A percentile compares a stretch with the other conserved stretches of the same genome.
Evolutionary conservation across 495 filamentous ascomycete genomes (phyloP).

Genomic region (Lophium mytilinum): DNA sequence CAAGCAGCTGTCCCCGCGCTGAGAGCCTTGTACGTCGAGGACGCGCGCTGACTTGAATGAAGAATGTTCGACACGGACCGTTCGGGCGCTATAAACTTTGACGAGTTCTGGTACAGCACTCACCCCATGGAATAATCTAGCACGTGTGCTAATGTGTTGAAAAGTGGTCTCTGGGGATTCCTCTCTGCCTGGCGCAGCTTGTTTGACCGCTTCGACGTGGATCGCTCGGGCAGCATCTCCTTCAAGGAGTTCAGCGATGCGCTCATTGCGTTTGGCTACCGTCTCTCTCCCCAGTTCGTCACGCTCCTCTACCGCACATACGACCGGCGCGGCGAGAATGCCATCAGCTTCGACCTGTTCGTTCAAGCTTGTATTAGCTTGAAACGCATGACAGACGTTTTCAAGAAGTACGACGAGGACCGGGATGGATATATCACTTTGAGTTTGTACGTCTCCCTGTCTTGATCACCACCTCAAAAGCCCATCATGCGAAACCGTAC

Average conservation of each 20-base stretch:
- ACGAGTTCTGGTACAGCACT: constrained; percentile 68
- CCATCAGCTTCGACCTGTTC: constrained; percentile 91
- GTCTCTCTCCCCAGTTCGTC: constrained; percentile 75
- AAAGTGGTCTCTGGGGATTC: constrained; percentile 75
- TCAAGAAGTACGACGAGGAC: constrained; percentile 97
- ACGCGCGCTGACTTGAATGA: background rate
- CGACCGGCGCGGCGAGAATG: constrained; percentile 41
- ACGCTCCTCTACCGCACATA: constrained; percentile 68
- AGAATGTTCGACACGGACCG: constrained; percentile 92
- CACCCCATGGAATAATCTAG: background rate
- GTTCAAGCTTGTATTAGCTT: constrained; percentile 94
- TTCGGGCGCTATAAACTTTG: constrained; percentile 80
- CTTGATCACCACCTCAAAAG: background rate
- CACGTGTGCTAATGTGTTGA: background rate
- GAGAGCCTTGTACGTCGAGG: background rate
- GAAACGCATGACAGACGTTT: constrained; percentile 98
- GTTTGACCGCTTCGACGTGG: constrained; percentile 92
- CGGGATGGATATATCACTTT: constrained; percentile 62
- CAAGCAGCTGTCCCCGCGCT: constrained; percentile 25
- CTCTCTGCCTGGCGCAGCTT: constrained; percentile 86
- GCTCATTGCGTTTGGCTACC: constrained; percentile 88
- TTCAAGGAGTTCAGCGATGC: constrained; percentile 84
- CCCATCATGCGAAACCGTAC: background rate
- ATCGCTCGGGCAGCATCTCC: constrained; percentile 77
- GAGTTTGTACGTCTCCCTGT: constrained; percentile 33